Base-by-base conservation (phyloP, 768 basidiomycete genomes). In the Hemileccinum impolitum region DNA sequence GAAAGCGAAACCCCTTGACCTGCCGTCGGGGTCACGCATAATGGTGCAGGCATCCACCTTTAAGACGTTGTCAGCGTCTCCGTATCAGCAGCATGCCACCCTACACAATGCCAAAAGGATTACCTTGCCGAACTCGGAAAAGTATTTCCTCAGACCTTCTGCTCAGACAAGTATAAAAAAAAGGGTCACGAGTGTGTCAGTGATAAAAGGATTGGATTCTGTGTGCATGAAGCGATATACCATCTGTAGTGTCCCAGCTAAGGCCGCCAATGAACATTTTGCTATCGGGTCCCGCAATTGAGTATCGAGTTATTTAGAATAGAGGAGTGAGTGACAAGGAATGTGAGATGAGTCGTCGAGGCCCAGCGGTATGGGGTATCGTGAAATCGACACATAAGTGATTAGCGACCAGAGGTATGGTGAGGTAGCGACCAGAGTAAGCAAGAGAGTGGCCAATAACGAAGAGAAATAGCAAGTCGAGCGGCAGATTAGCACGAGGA, bases 191-290 rank as follows among this genome's bases (percentile, higher is more conserved):
- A 55, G 17, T 3, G 41, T 54, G 68, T 67, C 57, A 70, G 62
- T 53, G 57, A 53, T 7, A 45, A 57, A 51, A 25, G 54, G 2
- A 48, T 58, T 56, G 36, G 35, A 58, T 65, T 61, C 52, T 48
- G 55, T 55, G 53, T 51, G 56, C 55, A 52, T 53, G 56, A 35
- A 62, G 60, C 23, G 60, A 59, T 69, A 75, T 77, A 91, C 90
- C 90, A 76, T 91, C 90, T 72, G 85, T 87, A 64, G 90, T 92
- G 65, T 90, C 88, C 90, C 90, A 92, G 73, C 85, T 91, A 56
- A 92, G 77, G 62, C 90, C 90, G 59, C 90, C 90, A 68, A 92
- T 84, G 75, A 92, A 92, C 78, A 92, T 84, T 78, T 92, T 92
- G 70, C 90, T 91, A 80, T 62, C 62, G 55, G 63, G 54, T 63